Evolutionary conservation across 129 eudicot genomes (phyloP).

Genomic region (Tagetes patula): DNA sequence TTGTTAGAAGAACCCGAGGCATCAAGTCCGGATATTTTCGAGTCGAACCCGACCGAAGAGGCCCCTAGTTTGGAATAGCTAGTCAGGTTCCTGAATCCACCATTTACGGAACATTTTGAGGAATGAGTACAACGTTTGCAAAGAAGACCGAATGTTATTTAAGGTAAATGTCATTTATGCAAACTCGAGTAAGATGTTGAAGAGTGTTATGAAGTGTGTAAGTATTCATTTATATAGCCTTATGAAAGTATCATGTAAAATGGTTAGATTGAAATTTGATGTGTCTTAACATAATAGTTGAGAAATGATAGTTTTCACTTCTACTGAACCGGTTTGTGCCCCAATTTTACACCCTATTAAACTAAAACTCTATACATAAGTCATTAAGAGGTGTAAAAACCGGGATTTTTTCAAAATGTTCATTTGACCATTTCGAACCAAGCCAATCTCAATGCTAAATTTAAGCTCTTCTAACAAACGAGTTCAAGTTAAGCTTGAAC

Average conservation of each 20-base stretch:
- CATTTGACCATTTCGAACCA: too few species aligned
- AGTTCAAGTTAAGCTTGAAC: too few species aligned
- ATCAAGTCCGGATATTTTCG: constrained; percentile 73
- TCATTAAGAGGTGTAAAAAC: too few species aligned
- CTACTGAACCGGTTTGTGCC: too few species aligned
- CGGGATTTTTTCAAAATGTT: too few species aligned
- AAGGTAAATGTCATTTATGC: background rate
- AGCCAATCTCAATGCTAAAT: too few species aligned
- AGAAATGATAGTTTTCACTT: background rate
- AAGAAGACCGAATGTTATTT: background rate
- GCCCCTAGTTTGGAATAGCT: constrained; percentile 80
- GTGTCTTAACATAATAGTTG: background rate
- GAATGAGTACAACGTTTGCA: background rate
- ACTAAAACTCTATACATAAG: too few species aligned
- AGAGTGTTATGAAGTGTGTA: background rate
- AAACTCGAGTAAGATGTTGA: background rate
- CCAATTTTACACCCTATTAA: too few species aligned
- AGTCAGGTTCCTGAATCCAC: background rate
- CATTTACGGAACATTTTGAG: background rate
- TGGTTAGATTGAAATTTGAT: background rate
- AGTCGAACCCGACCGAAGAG: constrained; percentile 90
- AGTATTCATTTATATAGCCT: background rate
- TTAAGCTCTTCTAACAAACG: too few species aligned
- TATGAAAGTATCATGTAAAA: background rate
- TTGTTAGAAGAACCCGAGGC: constrained; percentile 71